Conservation (phyloP, 129 eudicot species). For the Tagetes patula region DNA sequence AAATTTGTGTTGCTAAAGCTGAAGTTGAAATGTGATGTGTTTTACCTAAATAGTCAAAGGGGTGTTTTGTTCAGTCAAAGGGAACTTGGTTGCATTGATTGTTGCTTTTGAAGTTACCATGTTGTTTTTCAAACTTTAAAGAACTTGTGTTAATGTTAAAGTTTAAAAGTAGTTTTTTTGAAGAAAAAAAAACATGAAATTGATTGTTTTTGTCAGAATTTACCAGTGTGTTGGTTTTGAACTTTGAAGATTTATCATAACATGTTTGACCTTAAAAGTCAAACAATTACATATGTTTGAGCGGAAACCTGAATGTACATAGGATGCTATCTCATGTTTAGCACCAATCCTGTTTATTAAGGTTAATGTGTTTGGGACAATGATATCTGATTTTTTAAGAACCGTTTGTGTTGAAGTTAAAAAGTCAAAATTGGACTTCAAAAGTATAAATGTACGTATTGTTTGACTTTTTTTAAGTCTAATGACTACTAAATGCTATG, state of each 20-base stretch:
- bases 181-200: not conserved
- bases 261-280: conserved; percentile 17
- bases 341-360: not conserved
- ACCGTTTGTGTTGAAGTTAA: not conserved
- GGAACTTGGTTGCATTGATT: not conserved
- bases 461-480: not conserved
- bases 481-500: not conserved
- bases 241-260: not conserved
- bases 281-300: not conserved
- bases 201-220: not conserved
- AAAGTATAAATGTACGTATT: not conserved
- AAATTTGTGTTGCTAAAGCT: conserved; percentile 5
- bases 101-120: conserved; percentile 6
- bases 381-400: not conserved
- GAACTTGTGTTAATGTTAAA: not conserved
- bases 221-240: not conserved
- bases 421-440: not conserved
- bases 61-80: not conserved
- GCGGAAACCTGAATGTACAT: not conserved
- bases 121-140: not conserved
- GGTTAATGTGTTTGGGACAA: not conserved
- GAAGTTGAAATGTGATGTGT: not conserved
- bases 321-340: not conserved
- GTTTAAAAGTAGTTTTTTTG: not conserved
- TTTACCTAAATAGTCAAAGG: conserved; percentile 20